Conservation (phyloP, 768 basidiomycete species). For the Boletus insuetus region DNA sequence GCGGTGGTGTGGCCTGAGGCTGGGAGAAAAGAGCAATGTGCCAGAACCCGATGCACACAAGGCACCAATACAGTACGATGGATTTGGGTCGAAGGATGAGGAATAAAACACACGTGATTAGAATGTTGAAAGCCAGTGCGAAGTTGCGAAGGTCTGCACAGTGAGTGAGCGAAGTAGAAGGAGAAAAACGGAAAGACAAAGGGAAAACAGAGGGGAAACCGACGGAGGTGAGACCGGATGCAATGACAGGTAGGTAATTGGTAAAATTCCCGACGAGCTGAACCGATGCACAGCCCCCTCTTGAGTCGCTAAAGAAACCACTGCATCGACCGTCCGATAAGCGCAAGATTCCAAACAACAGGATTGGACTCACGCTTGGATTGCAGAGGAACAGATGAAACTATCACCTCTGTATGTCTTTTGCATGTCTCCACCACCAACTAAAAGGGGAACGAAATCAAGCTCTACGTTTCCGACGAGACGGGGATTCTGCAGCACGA, state of each 20-base stretch:
- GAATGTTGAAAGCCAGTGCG: conserved; percentile 71
- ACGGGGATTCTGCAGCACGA: conserved; percentile 69
- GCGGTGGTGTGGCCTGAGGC: conserved; percentile 62
- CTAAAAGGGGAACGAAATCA: conserved; percentile 69
- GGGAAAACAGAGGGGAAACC: conserved; percentile 78
- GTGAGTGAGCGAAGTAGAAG: conserved; percentile 47
- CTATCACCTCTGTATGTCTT: conserved; percentile 79
- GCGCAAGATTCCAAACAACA: background rate
- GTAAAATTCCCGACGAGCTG: conserved; percentile 72
- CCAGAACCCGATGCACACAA: conserved; percentile 87
- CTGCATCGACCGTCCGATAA: conserved; percentile 37
- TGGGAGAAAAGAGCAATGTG: conserved; percentile 80
- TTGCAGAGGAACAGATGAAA: conserved; percentile 82
- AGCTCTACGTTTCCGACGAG: conserved; percentile 66
- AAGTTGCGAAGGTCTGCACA: conserved; percentile 69
- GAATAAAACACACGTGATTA: conserved; percentile 66
- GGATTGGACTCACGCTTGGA: conserved; percentile 61
- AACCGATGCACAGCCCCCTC: conserved; percentile 76
- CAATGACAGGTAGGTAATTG: conserved; percentile 55
- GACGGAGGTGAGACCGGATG: conserved; percentile 65
- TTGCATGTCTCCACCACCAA: conserved; percentile 78
- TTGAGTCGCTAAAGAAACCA: conserved; percentile 58
- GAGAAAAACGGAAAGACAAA: conserved; percentile 58
- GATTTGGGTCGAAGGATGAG: conserved; percentile 69
- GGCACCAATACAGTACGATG: conserved; percentile 67